Evolutionary conservation across 192 early-diverging fungal species (phyloP), one percentile per base, ranked within the genome.

Genomic region (Chytriomyces sp.): DNA sequence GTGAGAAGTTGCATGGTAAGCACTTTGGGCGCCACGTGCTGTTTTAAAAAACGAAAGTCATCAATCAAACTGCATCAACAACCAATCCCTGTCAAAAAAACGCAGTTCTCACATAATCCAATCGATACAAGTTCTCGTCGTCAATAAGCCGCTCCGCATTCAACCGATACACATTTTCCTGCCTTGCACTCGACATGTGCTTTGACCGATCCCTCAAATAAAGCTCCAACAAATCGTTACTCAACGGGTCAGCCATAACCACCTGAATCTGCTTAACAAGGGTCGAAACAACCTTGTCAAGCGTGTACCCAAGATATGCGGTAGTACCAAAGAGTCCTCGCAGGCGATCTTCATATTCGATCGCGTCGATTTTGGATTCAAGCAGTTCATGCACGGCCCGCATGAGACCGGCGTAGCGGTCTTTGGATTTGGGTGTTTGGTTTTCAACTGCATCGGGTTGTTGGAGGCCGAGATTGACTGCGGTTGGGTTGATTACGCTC

Each of bases 1-100:
- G 89, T 88, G 53, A 99, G 79, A 49, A 97, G 79, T 85, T 98
- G 96, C 35, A 97, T 91, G 7, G 94, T 93, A 84, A 98, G 88
- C 20, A 87, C 77, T 24, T 80, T 64, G 60, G 89, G 91, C 10
- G 81, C 81, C 47, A 84, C 43, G 57, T 86, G 82, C 88, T 92
- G 77, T 6, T 57, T 5, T n/a, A 79, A 61, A 48, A 26, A 24
- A 64, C 64, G 5, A 47, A 75, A 50, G 50, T 46, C 7, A 45
- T 16, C 0, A 10, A 35, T 16, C 5, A 7, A 80, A 46, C 23
- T 67, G 45, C 16, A 53, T 61, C 44, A 46, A 75, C 8, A 9
- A 57, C 45, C 48, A 26, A 57, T 69, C 18, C 18, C 23, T 80
- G 81, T 86, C 69, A 20, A n/a, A 72, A 62, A 69, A 80, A 48